Conservation (phyloP, 495 filamentous ascomycete species). For the Wilcoxina mikolae region DNA sequence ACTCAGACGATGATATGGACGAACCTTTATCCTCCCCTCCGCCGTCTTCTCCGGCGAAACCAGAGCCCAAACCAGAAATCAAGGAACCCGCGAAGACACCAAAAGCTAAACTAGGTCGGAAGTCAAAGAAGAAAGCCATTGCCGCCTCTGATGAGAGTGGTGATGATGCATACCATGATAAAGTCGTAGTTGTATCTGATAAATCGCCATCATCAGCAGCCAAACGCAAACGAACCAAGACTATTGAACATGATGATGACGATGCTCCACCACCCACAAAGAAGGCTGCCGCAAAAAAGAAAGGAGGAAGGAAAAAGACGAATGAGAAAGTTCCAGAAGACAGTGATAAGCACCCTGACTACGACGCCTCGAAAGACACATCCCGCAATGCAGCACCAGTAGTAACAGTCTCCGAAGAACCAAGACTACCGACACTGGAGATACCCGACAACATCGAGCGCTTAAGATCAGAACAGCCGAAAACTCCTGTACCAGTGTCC, state of each 20-base stretch:
- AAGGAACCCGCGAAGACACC: not conserved
- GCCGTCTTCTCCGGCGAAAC: not conserved
- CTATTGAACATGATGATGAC: not conserved
- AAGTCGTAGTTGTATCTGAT: not conserved
- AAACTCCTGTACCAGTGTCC: not conserved
- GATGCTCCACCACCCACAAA: not conserved
- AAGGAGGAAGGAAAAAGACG: not conserved
- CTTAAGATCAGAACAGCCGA: not conserved
- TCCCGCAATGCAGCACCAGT: not conserved
- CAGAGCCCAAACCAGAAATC: not conserved
- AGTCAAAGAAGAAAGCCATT: too few species aligned
- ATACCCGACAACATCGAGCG: not conserved
- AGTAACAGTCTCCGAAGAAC: not conserved
- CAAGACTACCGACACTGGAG: not conserved
- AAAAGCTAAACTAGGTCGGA: not conserved
- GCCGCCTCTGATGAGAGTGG: too few species aligned
- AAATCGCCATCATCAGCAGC: not conserved
- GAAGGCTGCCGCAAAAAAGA: not conserved
- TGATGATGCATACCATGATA: too few species aligned
- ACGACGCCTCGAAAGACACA: not conserved
- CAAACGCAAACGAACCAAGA: not conserved
- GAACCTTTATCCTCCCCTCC: not conserved
- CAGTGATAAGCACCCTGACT: not conserved
- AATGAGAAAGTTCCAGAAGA: not conserved
- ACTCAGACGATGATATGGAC: constrained; percentile 2